Percentiles rank a stretch among this genome's conserved stretches.
These are phyloP conservation scores for Phlyctochytrium arcticum DNA, from an alignment of 192 early-diverging fungal species.

Conservation along the genomic window DNA sequence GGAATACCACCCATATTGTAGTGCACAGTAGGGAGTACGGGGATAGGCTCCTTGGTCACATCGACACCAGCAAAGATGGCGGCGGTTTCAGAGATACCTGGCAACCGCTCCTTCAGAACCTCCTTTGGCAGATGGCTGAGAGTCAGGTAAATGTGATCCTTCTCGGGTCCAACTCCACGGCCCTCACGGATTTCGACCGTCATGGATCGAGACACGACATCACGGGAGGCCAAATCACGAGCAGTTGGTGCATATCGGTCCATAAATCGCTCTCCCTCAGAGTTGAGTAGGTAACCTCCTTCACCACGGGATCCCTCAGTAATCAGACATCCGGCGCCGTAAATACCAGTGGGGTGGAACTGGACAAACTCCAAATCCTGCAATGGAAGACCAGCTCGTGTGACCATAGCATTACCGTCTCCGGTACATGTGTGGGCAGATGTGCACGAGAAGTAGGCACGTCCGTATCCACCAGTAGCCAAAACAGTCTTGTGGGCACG, in stretches of 20 bases:
- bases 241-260: constrained; percentile 98
- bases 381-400: constrained; percentile 90
- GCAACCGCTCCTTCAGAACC: constrained; percentile 81
- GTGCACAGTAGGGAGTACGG: constrained; percentile 97
- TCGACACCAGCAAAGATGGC: constrained; percentile 96
- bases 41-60: constrained; percentile 99
- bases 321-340: constrained; percentile 96
- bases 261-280: constrained; percentile 98
- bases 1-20: constrained; percentile 99
- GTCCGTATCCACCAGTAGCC: constrained; percentile 99
- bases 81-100: constrained; percentile 98
- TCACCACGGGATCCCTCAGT: constrained; percentile 97
- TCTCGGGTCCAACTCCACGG: constrained; percentile 92
- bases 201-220: constrained; percentile 98
- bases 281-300: constrained; percentile 95
- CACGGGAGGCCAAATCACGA: constrained; percentile 97
- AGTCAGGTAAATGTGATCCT: constrained; percentile 96
- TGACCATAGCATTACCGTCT: constrained; percentile 99
- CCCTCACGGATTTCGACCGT: constrained; percentile 97
- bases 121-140: constrained; percentile 91
- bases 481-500: constrained; percentile 95
- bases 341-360: constrained; percentile 99
- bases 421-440: constrained; percentile 98
- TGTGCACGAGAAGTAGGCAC: constrained; percentile 97
- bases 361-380: constrained; percentile 99